Conservation (phyloP, 306 rosid genomes). For the Gastrolobium bilobum region DNA sequence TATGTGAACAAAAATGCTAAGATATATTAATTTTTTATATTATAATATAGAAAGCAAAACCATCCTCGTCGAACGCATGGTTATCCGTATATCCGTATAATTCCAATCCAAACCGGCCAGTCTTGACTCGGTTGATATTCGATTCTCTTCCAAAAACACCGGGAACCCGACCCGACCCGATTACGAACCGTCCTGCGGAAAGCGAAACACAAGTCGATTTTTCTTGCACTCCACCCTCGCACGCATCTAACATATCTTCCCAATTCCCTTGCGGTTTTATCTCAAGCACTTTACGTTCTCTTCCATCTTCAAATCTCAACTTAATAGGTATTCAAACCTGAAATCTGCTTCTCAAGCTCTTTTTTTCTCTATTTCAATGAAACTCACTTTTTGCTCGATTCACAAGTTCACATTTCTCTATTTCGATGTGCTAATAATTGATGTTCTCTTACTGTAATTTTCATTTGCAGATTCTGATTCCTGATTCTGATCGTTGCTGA, state of each 20-base stretch:
- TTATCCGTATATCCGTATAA: background rate
- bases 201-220: background rate
- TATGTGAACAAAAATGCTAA: too few relatives aligned
- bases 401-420: background rate
- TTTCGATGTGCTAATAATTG: slow-evolving; percentile 22
- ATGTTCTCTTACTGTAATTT: background rate
- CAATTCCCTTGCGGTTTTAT: background rate
- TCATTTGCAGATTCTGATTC: slow-evolving; percentile 35
- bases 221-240: background rate
- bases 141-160: background rate
- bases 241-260: background rate
- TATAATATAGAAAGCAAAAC: too few relatives aligned
- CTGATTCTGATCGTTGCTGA: slow-evolving; percentile 35
- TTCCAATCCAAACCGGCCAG: slow-evolving; percentile 18
- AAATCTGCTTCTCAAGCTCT: background rate
- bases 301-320: slow-evolving; percentile 21
- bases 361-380: background rate
- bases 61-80: too few relatives aligned
- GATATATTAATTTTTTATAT: too few relatives aligned
- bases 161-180: slow-evolving; percentile 50
- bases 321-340: slow-evolving; percentile 5
- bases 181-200: background rate
- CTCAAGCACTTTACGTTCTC: slow-evolving; percentile 24
- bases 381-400: slow-evolving; percentile 2
- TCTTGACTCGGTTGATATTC: background rate